Percentiles rank a stretch among this genome's conserved stretches.
Evolutionary conservation across 2,329 filamentous ascomycete genomes (phyloP).

Genomic region (Calycina herbarum): DNA sequence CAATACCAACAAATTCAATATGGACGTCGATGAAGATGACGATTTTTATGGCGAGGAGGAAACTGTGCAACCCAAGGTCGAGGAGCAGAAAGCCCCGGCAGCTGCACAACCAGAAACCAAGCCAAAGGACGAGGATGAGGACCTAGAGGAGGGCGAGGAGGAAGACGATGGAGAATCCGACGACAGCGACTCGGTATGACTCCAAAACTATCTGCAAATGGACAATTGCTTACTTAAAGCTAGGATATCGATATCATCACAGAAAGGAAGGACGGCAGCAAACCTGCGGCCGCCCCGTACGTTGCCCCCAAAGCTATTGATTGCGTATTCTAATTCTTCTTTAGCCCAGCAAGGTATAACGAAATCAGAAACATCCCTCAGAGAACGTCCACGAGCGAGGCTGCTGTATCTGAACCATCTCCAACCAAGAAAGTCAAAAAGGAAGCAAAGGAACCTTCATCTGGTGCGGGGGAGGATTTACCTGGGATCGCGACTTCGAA

Average conservation of each 20-base stretch:
- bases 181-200: slow-evolving; percentile 52
- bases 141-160: slow-evolving; percentile 64
- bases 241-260: slow-evolving; percentile 70
- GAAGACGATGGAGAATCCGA: slow-evolving; percentile 61
- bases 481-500: slow-evolving; percentile 75
- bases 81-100: slow-evolving; percentile 29
- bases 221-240: slow-evolving; percentile 18
- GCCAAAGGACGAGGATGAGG: slow-evolving; percentile 47
- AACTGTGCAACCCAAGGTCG: slow-evolving; percentile 38
- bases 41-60: slow-evolving; percentile 67
- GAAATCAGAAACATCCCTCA: slow-evolving; percentile 67
- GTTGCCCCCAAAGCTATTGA: slow-evolving; percentile 31
- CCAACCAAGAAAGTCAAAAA: slow-evolving; percentile 49
- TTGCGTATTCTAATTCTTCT: slow-evolving; percentile 20
- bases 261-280: slow-evolving; percentile 64
- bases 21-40: slow-evolving; percentile 69
- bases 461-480: slow-evolving; percentile 48
- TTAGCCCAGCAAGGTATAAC: slow-evolving; percentile 61
- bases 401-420: slow-evolving; percentile 41
- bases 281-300: slow-evolving; percentile 58
- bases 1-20: slow-evolving; percentile 38
- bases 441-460: slow-evolving; percentile 38
- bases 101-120: slow-evolving; percentile 31
- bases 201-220: neutral
- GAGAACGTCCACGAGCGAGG: slow-evolving; percentile 54